Percentiles rank a stretch among this genome's conserved stretches.
Evolutionary conservation across 2,329 filamentous ascomycete genomes (phyloP).

Genomic region (Elsinoe perseae): DNA sequence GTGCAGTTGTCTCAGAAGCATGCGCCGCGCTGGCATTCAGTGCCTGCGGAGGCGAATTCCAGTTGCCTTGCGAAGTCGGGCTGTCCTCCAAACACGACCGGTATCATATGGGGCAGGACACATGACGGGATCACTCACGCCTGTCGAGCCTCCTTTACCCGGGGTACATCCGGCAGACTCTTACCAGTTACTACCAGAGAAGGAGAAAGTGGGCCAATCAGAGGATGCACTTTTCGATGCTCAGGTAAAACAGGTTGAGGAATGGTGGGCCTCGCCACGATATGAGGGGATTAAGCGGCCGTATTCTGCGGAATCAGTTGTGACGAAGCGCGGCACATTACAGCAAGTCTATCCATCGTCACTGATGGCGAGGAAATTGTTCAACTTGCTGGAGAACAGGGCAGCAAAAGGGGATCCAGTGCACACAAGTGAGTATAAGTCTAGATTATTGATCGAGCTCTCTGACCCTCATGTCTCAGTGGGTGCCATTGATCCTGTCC

Average conservation of each 20-base stretch:
- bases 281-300: constrained; percentile 86
- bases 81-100: constrained; percentile 20
- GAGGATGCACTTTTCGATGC: constrained; percentile 81
- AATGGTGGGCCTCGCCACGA: constrained; percentile 82
- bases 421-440: constrained; percentile 65
- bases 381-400: constrained; percentile 75
- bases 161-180: constrained; percentile 59
- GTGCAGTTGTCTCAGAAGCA: neutral
- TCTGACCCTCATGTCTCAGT: constrained; percentile 45
- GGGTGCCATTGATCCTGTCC: constrained; percentile 96
- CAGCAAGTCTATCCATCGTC: constrained; percentile 87
- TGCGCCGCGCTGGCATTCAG: constrained; percentile 18
- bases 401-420: constrained; percentile 75
- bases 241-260: constrained; percentile 75
- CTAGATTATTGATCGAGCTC: neutral
- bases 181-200: constrained; percentile 76
- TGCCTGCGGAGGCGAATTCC: constrained; percentile 25
- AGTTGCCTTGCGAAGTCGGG: constrained; percentile 17
- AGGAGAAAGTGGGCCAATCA: constrained; percentile 65
- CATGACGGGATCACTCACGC: constrained; percentile 45
- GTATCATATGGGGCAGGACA: constrained; percentile 22
- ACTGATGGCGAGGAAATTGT: constrained; percentile 89
- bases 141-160: constrained; percentile 56
- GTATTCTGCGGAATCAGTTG: constrained; percentile 83
- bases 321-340: constrained; percentile 83